Evolutionary conservation across 805 yeast species (phyloP), one percentile per base, ranked within the genome.

Genomic region (Helenozyma baotianmanensis): DNA sequence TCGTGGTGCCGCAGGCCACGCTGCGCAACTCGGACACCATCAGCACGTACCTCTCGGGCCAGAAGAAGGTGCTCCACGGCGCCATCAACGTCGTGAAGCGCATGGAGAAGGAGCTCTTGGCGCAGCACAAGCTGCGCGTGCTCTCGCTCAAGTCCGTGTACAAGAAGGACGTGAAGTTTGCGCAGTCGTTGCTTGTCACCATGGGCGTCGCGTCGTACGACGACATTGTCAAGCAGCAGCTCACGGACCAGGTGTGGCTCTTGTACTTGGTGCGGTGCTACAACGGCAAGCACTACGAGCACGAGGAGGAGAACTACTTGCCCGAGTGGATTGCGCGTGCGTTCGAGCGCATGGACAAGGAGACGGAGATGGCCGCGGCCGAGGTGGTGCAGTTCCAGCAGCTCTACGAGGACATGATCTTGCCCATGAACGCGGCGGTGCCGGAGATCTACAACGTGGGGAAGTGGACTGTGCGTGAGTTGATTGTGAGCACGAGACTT

Each of bases 251-350:
- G 43, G 71, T 73, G 2, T 60, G 83, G 54, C 53, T 80, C 14
- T 54, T 83, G 24, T 83, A 81, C 76, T 60, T 82, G 16, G 73
- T 82, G 22, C 65, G 87, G 45, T 70, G 75, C 36, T 60, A 65
- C 36, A 81, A 79, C 50, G 62, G 60, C 27, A 44, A 51, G 4
- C 54, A 50, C 11, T 63, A 67, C 35, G 54, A 45, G 18, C 53
- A 53, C 13, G 49, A 50, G 7, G 70, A 62, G 23, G 38, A 51
- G 14, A 54, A 58, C 23, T 54, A 51, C 24, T 55, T 74, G 12
- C 83, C 86, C 1, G 60, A 63, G 2, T 80, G 82, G 68, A 66
- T 81, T 13, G 42, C 45, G 12, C 48, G 52, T 2, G 52, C 57
- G 6, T 76, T 72, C 39, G 50, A 51, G 9, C 55, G 59, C 21